Conservation (phyloP, 257 asterid species). For the Gentiana straminea region DNA sequence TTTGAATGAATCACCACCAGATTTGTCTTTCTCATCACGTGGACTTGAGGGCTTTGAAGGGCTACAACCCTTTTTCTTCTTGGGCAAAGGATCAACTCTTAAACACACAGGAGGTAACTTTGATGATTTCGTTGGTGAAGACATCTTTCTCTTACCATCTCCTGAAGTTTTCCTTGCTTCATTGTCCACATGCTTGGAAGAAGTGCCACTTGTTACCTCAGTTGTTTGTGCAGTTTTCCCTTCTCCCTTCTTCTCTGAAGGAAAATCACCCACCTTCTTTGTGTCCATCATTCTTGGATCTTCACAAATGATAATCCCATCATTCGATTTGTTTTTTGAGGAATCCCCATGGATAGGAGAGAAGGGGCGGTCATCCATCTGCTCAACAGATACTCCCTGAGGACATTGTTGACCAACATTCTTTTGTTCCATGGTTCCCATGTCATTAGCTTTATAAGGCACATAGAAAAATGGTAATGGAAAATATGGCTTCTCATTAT, state of each 20-base stretch:
- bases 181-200: conserved; percentile 3
- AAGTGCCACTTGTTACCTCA: conserved; percentile 11
- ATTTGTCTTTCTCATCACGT: conserved; percentile 24
- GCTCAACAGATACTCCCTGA: neutral
- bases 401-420: conserved; percentile 4
- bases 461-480: conserved; percentile 54
- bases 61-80: conserved; percentile 28
- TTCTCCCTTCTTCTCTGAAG: conserved; percentile 23
- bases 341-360: conserved; percentile 8
- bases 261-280: conserved; percentile 8
- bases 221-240: neutral
- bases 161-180: conserved; percentile 13
- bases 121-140: conserved; percentile 38
- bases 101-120: conserved; percentile 72
- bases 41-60: conserved; percentile 46
- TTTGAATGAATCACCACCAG: conserved; percentile 7
- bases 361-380: conserved; percentile 4
- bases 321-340: neutral
- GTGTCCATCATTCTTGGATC: conserved; percentile 13
- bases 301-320: conserved; percentile 3
- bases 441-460: conserved; percentile 37
- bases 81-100: conserved; percentile 65
- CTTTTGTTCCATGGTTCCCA: conserved; percentile 5
- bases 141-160: conserved; percentile 17
- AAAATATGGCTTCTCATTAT: conserved; percentile 13